phyloP scores from a whole-genome alignment of 192 early-diverging fungal species.

The Backusella psychrophila region DNA sequence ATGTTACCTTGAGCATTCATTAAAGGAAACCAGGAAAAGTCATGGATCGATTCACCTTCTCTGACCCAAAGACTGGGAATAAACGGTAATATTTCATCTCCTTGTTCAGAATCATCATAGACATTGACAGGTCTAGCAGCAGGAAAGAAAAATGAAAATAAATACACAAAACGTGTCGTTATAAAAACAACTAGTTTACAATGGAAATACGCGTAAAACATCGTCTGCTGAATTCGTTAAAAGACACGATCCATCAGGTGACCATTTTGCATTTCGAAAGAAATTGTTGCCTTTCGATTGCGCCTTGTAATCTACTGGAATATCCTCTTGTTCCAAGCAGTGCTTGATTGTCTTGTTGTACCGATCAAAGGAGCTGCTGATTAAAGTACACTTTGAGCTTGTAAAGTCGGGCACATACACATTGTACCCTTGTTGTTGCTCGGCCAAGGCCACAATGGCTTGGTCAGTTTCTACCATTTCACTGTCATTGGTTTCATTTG shows the following conservation, averaged over 20 bases:
- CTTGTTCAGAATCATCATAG: neutral
- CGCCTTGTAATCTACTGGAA: neutral
- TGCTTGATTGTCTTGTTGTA: neutral
- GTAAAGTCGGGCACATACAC: slow-evolving; percentile 1
- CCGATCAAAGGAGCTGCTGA: neutral
- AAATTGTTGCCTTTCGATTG: slow-evolving; percentile 42
- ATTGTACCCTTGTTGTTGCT: neutral
- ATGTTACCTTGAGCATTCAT: slow-evolving; percentile 49
- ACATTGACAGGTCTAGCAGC: neutral
- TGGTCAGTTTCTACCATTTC: neutral
- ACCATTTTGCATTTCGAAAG: slow-evolving; percentile 64
- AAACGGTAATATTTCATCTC: neutral
- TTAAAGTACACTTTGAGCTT: neutral
- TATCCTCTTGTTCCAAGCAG: neutral
- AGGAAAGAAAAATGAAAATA: slow-evolving; percentile 6
- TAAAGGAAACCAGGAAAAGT: slow-evolving; percentile 62
- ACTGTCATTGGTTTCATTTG: neutral
- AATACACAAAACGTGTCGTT: neutral
- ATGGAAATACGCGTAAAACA: slow-evolving; percentile 52
- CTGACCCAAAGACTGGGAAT: slow-evolving; percentile 25
- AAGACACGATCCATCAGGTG: slow-evolving; percentile 65
- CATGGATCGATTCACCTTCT: slow-evolving; percentile 58
- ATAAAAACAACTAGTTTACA: slow-evolving; percentile 36
- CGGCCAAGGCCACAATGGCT: neutral
- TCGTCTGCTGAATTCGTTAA: slow-evolving; percentile 65